phyloP scores from a whole-genome alignment of 148 eudicot species.

The Silene conica region DNA sequence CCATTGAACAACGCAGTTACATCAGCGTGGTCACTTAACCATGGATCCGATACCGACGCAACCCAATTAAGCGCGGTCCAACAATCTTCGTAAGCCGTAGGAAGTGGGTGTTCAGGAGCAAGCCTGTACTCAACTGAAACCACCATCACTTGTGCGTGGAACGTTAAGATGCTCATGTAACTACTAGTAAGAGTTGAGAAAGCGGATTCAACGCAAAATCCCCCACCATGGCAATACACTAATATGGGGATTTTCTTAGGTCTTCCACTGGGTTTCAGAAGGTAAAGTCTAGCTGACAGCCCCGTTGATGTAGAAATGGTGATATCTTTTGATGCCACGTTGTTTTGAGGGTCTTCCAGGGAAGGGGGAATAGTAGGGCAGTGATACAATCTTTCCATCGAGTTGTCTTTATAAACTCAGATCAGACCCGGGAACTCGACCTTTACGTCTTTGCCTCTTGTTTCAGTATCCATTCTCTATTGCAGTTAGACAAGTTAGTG shows the following conservation, averaged over 20 bases:
- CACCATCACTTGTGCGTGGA: slow-evolving; percentile 23
- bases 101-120: slow-evolving; percentile 51
- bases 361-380: slow-evolving; percentile 28
- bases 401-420: slow-evolving; percentile 35
- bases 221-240: slow-evolving; percentile 73
- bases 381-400: slow-evolving; percentile 28
- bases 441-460: too few species aligned
- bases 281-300: slow-evolving; percentile 35
- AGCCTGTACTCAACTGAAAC: slow-evolving; percentile 25
- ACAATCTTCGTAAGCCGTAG: slow-evolving; percentile 42
- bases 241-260: slow-evolving; percentile 37
- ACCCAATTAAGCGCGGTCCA: slow-evolving; percentile 64
- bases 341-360: slow-evolving; percentile 17
- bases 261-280: slow-evolving; percentile 19
- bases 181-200: slow-evolving; percentile 27
- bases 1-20: slow-evolving; percentile 34
- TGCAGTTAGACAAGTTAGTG: not conserved
- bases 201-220: slow-evolving; percentile 47
- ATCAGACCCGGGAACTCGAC: slow-evolving; percentile 23
- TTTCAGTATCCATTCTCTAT: too few species aligned
- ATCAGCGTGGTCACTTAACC: slow-evolving; percentile 37
- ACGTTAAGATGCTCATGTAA: slow-evolving; percentile 28
- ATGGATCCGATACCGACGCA: slow-evolving; percentile 37
- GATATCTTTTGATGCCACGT: slow-evolving; percentile 36
- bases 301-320: slow-evolving; percentile 20